Base-by-base conservation (phyloP, 1,139 yeast genomes). In the Fermentozyma sake region DNA sequence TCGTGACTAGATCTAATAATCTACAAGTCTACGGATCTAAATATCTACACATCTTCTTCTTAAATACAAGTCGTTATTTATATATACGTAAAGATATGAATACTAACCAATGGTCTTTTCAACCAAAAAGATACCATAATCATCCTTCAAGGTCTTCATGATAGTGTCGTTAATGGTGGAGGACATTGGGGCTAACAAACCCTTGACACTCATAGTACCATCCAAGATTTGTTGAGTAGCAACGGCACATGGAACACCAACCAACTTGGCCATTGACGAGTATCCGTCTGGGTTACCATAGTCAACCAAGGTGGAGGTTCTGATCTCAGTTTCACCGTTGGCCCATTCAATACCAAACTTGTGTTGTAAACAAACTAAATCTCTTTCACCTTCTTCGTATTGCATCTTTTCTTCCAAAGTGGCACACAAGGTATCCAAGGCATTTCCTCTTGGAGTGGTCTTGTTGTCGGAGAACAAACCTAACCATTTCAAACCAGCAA, bases 181-280 rank as follows among this genome's bases (percentile, higher is more conserved):
- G 40, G 86, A 68, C 75, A 85, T 84, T 52, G 98, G 98, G 32
- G 97, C 97, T 47, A 81, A 72, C 53, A 91, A 72, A 46, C 98
- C 98, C 30, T 45, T 52, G 50, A 71, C 68, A 33, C 52, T 48
- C 53, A 86, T 81, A 39, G 81, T 76, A 39, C 96, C 96, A 44
- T 82, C 75, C 50, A 91, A 73, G 42, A 91, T 84, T 61, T 84
- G 83, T 66, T 79, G 79, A 39, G 82, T 72, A 22, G 97, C 98
- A 57, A 91, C 95, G 35, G 96, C 96, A 64, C 96, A 91, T 44
- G 98, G 98, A 43, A 87, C 93, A 68, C 98, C 98, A 34, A 91
- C 98, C 45, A 86, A 74, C 58, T 91, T 89, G 45, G 98, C 98
- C 98, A 91, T 91, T 27, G 97, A 89, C 24, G 96, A 83, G 76